phyloP scores from a whole-genome alignment of 1,139 yeast species.

The Magnusiomyces suaveolens region DNA sequence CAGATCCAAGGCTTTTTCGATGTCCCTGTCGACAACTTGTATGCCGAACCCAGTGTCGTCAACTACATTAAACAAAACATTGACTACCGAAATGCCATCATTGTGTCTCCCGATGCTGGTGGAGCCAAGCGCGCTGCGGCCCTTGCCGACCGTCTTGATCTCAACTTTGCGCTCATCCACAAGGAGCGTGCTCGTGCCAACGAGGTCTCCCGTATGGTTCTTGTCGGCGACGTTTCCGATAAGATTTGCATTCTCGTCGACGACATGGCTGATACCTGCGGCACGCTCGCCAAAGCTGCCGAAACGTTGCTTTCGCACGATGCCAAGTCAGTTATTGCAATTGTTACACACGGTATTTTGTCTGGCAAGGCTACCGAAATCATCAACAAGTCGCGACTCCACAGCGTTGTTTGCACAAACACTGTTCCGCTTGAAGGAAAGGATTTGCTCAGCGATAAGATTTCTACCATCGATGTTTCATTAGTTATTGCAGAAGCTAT shows the following conservation, averaged over 20 bases:
- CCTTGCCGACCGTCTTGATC: conserved; percentile 81
- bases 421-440: conserved; percentile 70
- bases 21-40: conserved; percentile 91
- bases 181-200: conserved; percentile 94
- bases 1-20: conserved; percentile 96
- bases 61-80: conserved; percentile 74
- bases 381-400: conserved; percentile 68
- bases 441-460: conserved; percentile 50
- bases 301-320: conserved; percentile 66
- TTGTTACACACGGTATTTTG: conserved; percentile 91
- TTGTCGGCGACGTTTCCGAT: conserved; percentile 88
- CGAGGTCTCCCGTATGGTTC: conserved; percentile 88
- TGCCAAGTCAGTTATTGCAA: conserved; percentile 81
- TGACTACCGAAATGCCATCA: conserved; percentile 59
- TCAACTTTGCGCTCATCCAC: conserved; percentile 91
- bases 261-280: conserved; percentile 99
- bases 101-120: conserved; percentile 97
- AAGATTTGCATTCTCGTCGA: conserved; percentile 87
- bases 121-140: conserved; percentile 94
- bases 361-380: conserved; percentile 81
- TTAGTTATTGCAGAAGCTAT: conserved; percentile 93
- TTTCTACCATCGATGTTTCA: conserved; percentile 76
- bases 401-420: conserved; percentile 83
- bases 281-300: conserved; percentile 92
- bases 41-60: conserved; percentile 91